These are phyloP conservation scores for Musa schizocarpa DNA, from an alignment of 176 grass and related monocot species.

Conservation along the genomic window DNA sequence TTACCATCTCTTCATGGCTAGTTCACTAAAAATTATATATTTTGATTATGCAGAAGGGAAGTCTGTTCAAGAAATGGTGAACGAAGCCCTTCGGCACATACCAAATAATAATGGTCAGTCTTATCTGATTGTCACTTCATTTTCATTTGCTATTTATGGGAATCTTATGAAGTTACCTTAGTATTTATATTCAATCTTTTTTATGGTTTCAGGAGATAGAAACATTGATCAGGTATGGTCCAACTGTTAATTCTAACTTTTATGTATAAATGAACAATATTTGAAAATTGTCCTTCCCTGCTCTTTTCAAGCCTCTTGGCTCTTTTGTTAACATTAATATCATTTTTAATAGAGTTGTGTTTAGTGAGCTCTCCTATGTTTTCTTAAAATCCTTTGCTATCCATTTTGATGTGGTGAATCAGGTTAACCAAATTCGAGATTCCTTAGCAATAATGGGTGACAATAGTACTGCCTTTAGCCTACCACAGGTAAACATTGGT, in stretches of 20 bases:
- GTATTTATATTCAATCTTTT: constrained; percentile 15
- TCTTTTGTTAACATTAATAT: too few species aligned
- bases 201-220: constrained; percentile 60
- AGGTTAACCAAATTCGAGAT: constrained; percentile 97
- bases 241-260: not conserved
- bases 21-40: not conserved
- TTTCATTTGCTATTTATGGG: not conserved
- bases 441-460: constrained; percentile 81
- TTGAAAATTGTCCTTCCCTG: not conserved
- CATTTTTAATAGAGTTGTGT: too few species aligned
- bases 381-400: constrained; percentile 5
- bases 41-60: constrained; percentile 73
- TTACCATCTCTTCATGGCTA: not conserved
- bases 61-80: constrained; percentile 89
- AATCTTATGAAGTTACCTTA: constrained; percentile 18
- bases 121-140: constrained; percentile 4
- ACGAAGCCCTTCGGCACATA: constrained; percentile 72
- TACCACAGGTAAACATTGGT: constrained; percentile 62
- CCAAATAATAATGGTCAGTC: constrained; percentile 73
- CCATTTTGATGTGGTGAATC: constrained; percentile 20
- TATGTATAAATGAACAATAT: constrained; percentile 24
- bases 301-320: too few species aligned
- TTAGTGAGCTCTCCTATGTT: not conserved
- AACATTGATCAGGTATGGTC: constrained; percentile 71
- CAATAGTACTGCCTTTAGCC: constrained; percentile 90